Evolutionary conservation across 2,329 filamentous ascomycete species (phyloP), one percentile per base, ranked within the genome.

Genomic region (Eutypella sp.): DNA sequence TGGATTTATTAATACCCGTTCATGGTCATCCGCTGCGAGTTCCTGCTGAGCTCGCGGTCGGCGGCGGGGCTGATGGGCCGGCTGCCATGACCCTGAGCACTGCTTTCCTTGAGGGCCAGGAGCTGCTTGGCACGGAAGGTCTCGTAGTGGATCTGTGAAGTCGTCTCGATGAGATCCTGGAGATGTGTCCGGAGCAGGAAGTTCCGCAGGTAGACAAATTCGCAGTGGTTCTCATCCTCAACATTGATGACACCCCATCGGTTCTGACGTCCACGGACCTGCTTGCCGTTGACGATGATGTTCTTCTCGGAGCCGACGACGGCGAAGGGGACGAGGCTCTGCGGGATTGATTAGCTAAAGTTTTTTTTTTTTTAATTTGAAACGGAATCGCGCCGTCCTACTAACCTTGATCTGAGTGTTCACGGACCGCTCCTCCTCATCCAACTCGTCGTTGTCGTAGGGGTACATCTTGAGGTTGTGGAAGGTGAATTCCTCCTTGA

Each of bases 391-490:
- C n/a, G n/a, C n/a, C n/a, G n/a, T n/a, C n/a, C n/a, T n/a, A 60
- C 73, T 50, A 73, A 95, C 91, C 87, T 97, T 97, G 75, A 99
- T 99, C 67, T 95, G 88, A 48, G 82, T 84, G 75, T 97, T 97
- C 72, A 95, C 78, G 51, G 85, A 84, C 61, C 89, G 86, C 76
- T 99, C 93, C 77, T 99, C 93, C 55, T 93, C 87, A 65, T 99
- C 93, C 60, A 97, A 86, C 78, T 99, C 93, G 62, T 99, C 93
- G 67, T 96, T 97, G 71, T 99, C 93, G 70, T 99, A 99, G 50
- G 93, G 93, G 79, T 95, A 99, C 93, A 99, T 99, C 80, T 96
- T 92, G 65, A 99, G 82, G 79, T 97, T 97, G 82, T 99, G 93
- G 86, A 99, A 99, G 48, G 88, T 78, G 69, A 99, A 99, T 71